A percentile compares a stretch with the other conserved stretches of the same genome.
Conservation (phyloP, 176 grass and related monocot species). For the Aegilops sharonensis region DNA sequence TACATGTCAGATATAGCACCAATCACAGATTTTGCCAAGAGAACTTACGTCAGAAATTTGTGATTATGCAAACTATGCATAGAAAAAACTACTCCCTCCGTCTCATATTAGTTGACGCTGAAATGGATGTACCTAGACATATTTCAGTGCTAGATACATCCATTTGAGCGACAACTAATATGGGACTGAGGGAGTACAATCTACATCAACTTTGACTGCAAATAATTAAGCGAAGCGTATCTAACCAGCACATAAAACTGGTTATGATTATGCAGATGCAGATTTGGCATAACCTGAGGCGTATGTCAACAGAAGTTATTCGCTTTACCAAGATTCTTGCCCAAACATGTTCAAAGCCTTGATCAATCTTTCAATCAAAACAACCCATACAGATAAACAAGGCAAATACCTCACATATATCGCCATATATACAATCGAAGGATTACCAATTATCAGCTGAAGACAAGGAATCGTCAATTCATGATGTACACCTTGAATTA, state of each 20-base stretch:
- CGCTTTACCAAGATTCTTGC: neutral
- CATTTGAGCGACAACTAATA: no score
- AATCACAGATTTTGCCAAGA: neutral
- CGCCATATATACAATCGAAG: neutral
- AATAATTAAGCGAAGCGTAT: conserved; percentile 5
- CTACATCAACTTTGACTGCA: neutral
- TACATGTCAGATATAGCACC: neutral
- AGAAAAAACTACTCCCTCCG: neutral
- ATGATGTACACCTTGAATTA: neutral
- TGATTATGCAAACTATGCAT: neutral
- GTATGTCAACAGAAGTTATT: neutral
- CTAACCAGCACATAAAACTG: neutral
- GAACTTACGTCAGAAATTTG: neutral
- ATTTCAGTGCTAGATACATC: no score
- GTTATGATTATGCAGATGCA: neutral
- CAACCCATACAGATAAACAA: neutral
- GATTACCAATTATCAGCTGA: neutral
- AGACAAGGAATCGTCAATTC: neutral
- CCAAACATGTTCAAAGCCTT: neutral
- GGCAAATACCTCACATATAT: neutral
- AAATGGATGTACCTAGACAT: no score
- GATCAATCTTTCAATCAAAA: neutral
- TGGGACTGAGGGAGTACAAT: neutral
- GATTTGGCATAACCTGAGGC: neutral
- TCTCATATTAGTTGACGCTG: no score